Evolutionary conservation across 192 early-diverging fungal species (phyloP).

Genomic region (Coemansia sp.): DNA sequence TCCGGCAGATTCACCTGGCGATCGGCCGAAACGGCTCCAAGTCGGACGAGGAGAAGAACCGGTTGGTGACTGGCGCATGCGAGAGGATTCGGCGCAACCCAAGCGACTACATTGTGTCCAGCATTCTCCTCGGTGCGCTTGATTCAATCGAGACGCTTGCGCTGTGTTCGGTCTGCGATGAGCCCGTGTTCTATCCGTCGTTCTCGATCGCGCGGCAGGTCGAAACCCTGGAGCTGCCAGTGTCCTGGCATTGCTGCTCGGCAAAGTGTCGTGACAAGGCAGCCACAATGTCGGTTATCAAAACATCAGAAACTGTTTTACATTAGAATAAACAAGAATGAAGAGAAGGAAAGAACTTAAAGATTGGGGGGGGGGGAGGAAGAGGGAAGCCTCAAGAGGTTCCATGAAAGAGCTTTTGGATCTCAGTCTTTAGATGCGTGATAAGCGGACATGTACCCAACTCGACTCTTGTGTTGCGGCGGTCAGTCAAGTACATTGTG

Average conservation of each 20-base stretch:
- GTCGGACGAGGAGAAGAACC: not conserved
- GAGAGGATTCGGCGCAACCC: constrained; percentile 27
- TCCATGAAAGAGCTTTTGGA: constrained; percentile 5
- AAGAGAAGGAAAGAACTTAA: not conserved
- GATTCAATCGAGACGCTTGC: constrained; percentile 5
- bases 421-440: constrained; percentile 20
- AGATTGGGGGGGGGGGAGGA: not conserved
- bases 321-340: not conserved
- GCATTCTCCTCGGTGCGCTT: constrained; percentile 8
- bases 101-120: constrained; percentile 18
- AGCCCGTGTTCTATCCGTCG: constrained; percentile 17
- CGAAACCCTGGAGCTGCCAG: constrained; percentile 20
- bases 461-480: constrained; percentile 19
- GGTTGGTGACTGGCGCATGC: constrained; percentile 12
- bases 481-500: constrained; percentile 42
- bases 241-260: constrained; percentile 48
- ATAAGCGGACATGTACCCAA: constrained; percentile 28
- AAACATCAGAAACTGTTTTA: not conserved
- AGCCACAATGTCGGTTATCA: not conserved
- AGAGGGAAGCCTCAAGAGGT: not conserved
- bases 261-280: constrained; percentile 26
- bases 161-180: constrained; percentile 30
- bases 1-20: constrained; percentile 11
- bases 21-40: not conserved
- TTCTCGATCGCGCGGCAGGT: constrained; percentile 19